Conservation (phyloP, 1,139 yeast species). For the Geotrichum klebahnii region DNA sequence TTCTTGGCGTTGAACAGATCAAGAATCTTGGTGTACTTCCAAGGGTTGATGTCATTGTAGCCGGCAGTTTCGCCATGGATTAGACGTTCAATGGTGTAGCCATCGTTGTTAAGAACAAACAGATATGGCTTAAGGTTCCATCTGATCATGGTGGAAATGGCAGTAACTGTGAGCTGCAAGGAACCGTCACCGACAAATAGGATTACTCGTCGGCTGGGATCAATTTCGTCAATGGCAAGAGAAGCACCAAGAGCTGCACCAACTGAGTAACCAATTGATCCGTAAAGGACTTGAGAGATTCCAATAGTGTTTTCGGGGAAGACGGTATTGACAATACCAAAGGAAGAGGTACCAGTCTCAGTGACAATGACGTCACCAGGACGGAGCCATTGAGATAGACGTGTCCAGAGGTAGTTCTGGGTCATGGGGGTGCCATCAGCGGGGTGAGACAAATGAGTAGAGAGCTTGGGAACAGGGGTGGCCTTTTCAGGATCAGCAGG, state of each 20-base stretch:
- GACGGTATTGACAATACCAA: conserved; percentile 74
- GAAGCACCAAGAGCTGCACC: conserved; percentile 85
- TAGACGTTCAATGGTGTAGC: conserved; percentile 85
- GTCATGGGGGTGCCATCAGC: conserved; percentile 44
- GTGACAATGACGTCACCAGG: conserved; percentile 78
- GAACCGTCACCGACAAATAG: conserved; percentile 90
- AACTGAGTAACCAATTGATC: conserved; percentile 82
- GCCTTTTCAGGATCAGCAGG: conserved; percentile 22
- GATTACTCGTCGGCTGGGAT: conserved; percentile 66
- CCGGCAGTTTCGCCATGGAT: conserved; percentile 75
- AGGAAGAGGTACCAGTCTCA: conserved; percentile 88
- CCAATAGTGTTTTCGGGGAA: conserved; percentile 73
- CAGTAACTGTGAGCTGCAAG: conserved; percentile 81
- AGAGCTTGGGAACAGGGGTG: conserved; percentile 28
- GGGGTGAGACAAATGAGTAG: conserved; percentile 24
- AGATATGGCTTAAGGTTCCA: conserved; percentile 77
- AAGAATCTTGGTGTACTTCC: conserved; percentile 69
- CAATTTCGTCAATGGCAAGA: conserved; percentile 73
- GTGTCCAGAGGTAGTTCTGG: conserved; percentile 81
- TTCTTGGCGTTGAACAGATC: conserved; percentile 65
- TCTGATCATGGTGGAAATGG: conserved; percentile 77
- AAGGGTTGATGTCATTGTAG: conserved; percentile 77
- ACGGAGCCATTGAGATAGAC: conserved; percentile 66
- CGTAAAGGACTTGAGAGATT: conserved; percentile 87
- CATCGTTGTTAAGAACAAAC: conserved; percentile 78